phyloP scores from a whole-genome alignment of 2,329 filamentous ascomycete genomes.

The Apiospora saccharicola region DNA sequence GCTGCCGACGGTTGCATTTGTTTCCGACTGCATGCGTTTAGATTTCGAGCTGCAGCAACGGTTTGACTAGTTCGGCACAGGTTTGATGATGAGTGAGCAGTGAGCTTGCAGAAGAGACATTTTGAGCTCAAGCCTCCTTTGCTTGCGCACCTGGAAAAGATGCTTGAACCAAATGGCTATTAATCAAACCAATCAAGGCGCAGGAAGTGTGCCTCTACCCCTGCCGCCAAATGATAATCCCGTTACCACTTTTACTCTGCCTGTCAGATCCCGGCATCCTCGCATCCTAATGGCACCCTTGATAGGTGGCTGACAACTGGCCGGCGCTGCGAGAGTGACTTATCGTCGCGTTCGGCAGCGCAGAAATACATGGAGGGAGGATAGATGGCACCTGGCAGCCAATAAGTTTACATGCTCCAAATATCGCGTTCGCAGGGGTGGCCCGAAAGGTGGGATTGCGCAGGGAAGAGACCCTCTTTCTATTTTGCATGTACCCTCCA shows the following conservation, averaged over 20 bases:
- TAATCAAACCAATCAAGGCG: slow-evolving; percentile 21
- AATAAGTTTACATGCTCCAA: slow-evolving; percentile 13
- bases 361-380: neutral
- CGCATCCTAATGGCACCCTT: neutral
- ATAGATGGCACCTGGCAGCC: slow-evolving; percentile 18
- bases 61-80: slow-evolving; percentile 15
- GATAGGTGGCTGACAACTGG: slow-evolving; percentile 2
- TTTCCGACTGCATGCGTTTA: slow-evolving; percentile 14
- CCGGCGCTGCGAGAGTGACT: neutral
- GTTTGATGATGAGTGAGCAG: slow-evolving; percentile 9
- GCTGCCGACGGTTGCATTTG: slow-evolving; percentile 4
- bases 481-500: slow-evolving; percentile 20
- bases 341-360: neutral
- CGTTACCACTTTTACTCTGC: slow-evolving; percentile 10
- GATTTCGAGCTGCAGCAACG: slow-evolving; percentile 20
- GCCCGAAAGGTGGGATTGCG: slow-evolving; percentile 13
- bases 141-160: neutral
- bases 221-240: slow-evolving; percentile 18
- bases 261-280: slow-evolving; percentile 9
- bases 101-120: slow-evolving; percentile 9
- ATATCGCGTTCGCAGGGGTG: slow-evolving; percentile 10
- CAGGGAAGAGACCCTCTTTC: slow-evolving; percentile 21
- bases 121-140: slow-evolving; percentile 13
- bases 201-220: slow-evolving; percentile 1
- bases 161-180: slow-evolving; percentile 3